Conservation (phyloP, 768 basidiomycete genomes). For the Neoboletus brunneissimus region DNA sequence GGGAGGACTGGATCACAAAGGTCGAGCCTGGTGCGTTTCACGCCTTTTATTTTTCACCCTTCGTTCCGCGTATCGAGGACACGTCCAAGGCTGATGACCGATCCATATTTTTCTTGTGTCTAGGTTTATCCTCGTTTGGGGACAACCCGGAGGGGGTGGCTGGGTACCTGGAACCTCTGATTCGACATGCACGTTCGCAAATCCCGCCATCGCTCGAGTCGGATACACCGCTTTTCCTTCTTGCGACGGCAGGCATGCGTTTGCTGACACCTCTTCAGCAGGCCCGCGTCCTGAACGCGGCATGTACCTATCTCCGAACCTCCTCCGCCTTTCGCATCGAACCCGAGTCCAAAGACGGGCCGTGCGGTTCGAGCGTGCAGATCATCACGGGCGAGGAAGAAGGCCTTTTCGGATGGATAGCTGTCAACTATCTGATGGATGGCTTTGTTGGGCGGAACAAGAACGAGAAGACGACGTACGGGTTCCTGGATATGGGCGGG, state of each 20-base stretch:
- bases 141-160: conserved; percentile 67
- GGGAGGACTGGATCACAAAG: conserved; percentile 86
- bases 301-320: conserved; percentile 71
- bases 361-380: conserved; percentile 88
- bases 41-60: no score
- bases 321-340: conserved; percentile 83
- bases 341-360: conserved; percentile 59
- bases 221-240: conserved; percentile 87
- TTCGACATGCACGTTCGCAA: conserved; percentile 75
- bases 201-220: conserved; percentile 84
- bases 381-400: conserved; percentile 99
- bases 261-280: conserved; percentile 70
- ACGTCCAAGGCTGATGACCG: not conserved
- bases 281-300: conserved; percentile 64
- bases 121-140: conserved; percentile 86
- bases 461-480: conserved; percentile 78
- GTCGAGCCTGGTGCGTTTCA: conserved; percentile 82
- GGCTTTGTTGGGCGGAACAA: conserved; percentile 60
- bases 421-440: conserved; percentile 98
- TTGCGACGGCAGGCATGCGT: conserved; percentile 98
- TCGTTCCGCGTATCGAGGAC: not conserved
- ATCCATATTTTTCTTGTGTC: not conserved
- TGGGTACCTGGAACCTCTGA: conserved; percentile 75
- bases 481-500: conserved; percentile 99
- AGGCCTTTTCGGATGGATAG: conserved; percentile 98